phyloP scores from a whole-genome alignment of 208 protist genomes.

The Trypanosoma brucei region DNA sequence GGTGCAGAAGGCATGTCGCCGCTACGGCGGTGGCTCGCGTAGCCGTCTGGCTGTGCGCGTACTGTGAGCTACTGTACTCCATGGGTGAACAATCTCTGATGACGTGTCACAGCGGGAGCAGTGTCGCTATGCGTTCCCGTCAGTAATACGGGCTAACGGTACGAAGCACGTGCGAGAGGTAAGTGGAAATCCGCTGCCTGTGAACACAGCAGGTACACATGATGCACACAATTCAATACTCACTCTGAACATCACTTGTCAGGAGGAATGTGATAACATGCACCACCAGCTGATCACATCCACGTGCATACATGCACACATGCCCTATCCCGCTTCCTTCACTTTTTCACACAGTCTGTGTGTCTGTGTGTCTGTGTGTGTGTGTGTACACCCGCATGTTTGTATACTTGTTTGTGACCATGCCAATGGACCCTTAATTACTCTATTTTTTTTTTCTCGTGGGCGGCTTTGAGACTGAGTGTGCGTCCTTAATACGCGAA shows the following conservation, averaged over 20 bases:
- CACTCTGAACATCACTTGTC: conserved; percentile 19
- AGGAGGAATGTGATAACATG: conserved; percentile 22
- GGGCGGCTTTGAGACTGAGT: too few relatives aligned
- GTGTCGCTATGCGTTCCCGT: conserved; percentile 31
- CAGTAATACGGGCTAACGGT: conserved; percentile 19
- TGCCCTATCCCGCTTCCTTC: not conserved
- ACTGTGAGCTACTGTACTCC: conserved; percentile 4
- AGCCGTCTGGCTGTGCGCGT: conserved; percentile 1
- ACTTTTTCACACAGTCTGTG: not conserved
- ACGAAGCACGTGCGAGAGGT: conserved; percentile 28
- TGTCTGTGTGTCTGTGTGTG: too few relatives aligned
- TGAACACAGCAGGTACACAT: not conserved
- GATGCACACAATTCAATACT: conserved; percentile 28
- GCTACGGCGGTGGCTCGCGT: not conserved
- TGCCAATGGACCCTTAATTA: too few relatives aligned
- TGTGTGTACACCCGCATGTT: too few relatives aligned
- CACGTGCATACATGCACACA: too few relatives aligned
- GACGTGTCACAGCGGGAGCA: conserved; percentile 10
- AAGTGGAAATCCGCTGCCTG: not conserved
- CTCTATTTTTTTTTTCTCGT: too few relatives aligned
- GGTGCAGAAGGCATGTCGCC: not conserved
- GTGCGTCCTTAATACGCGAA: too few relatives aligned
- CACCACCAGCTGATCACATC: conserved; percentile 25
- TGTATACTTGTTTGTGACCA: too few relatives aligned
- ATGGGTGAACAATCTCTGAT: conserved; percentile 5